A percentile compares a stretch with the other conserved stretches of the same genome.
Evolutionary conservation across 73 alveolate genomes (phyloP).

Genomic region (Paramecium sonneborni): DNA sequence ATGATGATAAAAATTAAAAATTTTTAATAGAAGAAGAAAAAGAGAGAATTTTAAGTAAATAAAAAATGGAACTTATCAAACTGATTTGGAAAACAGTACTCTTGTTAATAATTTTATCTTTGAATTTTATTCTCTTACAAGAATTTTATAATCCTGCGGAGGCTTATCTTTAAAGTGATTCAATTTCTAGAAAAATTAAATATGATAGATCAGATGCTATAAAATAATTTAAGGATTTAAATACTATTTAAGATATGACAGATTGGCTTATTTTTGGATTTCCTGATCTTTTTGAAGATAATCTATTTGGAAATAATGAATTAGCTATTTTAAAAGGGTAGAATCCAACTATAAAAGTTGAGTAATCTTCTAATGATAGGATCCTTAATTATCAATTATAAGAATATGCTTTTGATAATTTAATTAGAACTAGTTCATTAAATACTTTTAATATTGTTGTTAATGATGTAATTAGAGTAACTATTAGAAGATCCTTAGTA

Average conservation of each 20-base stretch:
- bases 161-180: background rate
- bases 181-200: background rate
- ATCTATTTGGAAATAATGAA: conserved; percentile 17
- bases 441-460: conserved; percentile 44
- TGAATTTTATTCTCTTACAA: background rate
- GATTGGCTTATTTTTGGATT: conserved; percentile 34
- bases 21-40: conserved; percentile 30
- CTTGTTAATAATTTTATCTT: background rate
- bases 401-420: conserved; percentile 8
- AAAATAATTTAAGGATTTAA: background rate
- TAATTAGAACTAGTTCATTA: background rate
- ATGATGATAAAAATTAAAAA: background rate
- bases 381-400: background rate
- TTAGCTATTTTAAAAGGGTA: background rate
- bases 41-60: conserved; percentile 16
- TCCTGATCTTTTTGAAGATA: conserved; percentile 5
- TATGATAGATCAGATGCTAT: background rate
- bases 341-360: background rate
- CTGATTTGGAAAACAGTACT: conserved; percentile 45
- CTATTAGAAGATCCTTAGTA: background rate
- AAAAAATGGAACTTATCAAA: conserved; percentile 34
- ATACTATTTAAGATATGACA: background rate
- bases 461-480: conserved; percentile 19
- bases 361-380: background rate
- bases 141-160: conserved; percentile 37